These are phyloP conservation scores for Emmonsia crescens DNA, from an alignment of 2,329 filamentous ascomycete genomes.

Conservation along the genomic window DNA sequence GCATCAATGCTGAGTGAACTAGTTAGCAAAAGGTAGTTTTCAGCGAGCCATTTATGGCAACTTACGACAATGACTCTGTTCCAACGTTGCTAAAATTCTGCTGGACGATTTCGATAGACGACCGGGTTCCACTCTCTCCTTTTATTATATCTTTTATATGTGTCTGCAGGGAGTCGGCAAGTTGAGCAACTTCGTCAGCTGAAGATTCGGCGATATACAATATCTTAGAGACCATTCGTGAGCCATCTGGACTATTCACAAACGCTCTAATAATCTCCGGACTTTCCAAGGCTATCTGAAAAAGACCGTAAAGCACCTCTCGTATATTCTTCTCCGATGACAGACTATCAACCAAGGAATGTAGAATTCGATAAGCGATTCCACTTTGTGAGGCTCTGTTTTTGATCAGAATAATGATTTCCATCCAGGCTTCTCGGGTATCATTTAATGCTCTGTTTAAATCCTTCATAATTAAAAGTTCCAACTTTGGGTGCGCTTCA, in stretches of 20 bases:
- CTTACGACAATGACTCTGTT: slow-evolving; percentile 36
- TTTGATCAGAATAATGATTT: slow-evolving; percentile 28
- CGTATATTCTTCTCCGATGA: slow-evolving; percentile 28
- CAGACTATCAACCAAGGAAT: slow-evolving; percentile 31
- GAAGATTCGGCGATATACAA: slow-evolving; percentile 44
- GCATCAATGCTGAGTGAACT: slow-evolving; percentile 39
- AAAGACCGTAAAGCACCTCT: slow-evolving; percentile 35
- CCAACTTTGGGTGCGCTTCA: slow-evolving; percentile 24
- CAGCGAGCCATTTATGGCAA: slow-evolving; percentile 6
- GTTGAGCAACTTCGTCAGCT: slow-evolving; percentile 40
- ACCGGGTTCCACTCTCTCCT: slow-evolving; percentile 32
- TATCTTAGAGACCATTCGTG: slow-evolving; percentile 41
- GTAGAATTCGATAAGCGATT: slow-evolving; percentile 27
- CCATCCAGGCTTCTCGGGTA: slow-evolving; percentile 27
- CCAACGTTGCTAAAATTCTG: slow-evolving; percentile 39
- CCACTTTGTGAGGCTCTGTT: slow-evolving; percentile 27
- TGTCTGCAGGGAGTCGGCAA: slow-evolving; percentile 25
- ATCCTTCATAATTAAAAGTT: slow-evolving; percentile 25
- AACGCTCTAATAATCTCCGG: slow-evolving; percentile 34
- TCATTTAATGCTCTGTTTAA: slow-evolving; percentile 27
- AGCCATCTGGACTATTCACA: slow-evolving; percentile 35
- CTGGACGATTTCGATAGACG: slow-evolving; percentile 43
- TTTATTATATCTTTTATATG: slow-evolving; percentile 27
- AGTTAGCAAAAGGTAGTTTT: slow-evolving; percentile 6
- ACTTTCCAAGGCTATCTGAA: slow-evolving; percentile 32